Evolutionary conservation across 2,329 filamentous ascomycete species (phyloP).

Genomic region (Teratosphaeria destructans): DNA sequence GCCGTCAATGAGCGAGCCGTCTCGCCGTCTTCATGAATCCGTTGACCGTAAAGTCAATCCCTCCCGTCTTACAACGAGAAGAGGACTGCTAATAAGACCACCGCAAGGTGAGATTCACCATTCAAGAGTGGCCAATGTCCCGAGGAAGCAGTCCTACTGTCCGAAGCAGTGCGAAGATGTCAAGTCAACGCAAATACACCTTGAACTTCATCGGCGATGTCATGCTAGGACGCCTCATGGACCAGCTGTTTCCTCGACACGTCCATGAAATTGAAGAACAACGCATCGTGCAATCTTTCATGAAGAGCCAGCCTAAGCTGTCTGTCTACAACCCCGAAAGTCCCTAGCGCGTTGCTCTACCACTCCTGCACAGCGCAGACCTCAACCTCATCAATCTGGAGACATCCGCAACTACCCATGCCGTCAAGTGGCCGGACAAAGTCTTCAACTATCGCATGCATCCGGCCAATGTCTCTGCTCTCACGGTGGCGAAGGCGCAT

Average conservation of each 20-base stretch:
- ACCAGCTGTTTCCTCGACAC: conserved; percentile 29
- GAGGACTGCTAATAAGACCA: background rate
- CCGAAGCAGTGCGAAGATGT: background rate
- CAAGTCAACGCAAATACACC: background rate
- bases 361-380: conserved; percentile 23
- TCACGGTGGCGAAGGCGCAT: conserved; percentile 24
- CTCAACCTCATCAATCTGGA: conserved; percentile 33
- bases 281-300: conserved; percentile 9
- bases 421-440: conserved; percentile 28
- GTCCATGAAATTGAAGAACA: conserved; percentile 21
- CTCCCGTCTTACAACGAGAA: too few species aligned
- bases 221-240: conserved; percentile 34
- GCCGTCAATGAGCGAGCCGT: too few species aligned
- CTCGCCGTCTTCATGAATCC: too few species aligned
- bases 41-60: too few species aligned
- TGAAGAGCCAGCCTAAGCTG: conserved; percentile 11
- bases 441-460: conserved; percentile 33
- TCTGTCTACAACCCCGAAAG: conserved; percentile 16
- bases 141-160: background rate
- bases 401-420: conserved; percentile 26
- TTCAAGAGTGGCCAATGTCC: background rate
- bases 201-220: conserved; percentile 25
- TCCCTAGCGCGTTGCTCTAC: conserved; percentile 28
- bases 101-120: background rate
- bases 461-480: conserved; percentile 25